A percentile compares a stretch with the other conserved stretches of the same genome.
Evolutionary conservation across 1,284 basidiomycete genomes (phyloP).

Genomic region (Flammula alnicola): DNA sequence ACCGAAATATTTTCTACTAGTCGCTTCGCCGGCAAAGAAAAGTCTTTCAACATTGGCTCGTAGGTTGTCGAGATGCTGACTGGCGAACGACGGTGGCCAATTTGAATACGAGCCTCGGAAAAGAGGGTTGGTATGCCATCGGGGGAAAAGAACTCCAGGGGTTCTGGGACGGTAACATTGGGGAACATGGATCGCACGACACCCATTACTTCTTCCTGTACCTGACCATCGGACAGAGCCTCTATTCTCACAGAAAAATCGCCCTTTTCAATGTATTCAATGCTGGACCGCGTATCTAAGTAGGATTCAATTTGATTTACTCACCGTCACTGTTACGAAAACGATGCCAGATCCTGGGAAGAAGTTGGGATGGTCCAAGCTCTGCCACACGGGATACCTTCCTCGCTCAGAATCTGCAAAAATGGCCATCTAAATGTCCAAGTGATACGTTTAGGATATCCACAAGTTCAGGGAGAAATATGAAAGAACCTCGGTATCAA

Average conservation of each 20-base stretch:
- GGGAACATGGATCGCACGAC: slow-evolving; percentile 65
- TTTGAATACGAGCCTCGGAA: slow-evolving; percentile 73
- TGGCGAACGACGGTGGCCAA: slow-evolving; percentile 64
- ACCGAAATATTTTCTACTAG: slow-evolving; percentile 55
- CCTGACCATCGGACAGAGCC: slow-evolving; percentile 48
- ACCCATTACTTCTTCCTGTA: slow-evolving; percentile 56
- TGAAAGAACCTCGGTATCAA: slow-evolving; percentile 67
- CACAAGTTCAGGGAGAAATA: too few species aligned
- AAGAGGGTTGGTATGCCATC: slow-evolving; percentile 61
- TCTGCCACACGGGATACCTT: slow-evolving; percentile 73
- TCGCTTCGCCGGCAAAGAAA: slow-evolving; percentile 71
- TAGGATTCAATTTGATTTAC: slow-evolving; percentile 15
- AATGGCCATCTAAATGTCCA: slow-evolving; percentile 52
- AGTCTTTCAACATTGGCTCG: slow-evolving; percentile 59
- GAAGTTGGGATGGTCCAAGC: slow-evolving; percentile 62
- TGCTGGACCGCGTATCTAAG: too few species aligned
- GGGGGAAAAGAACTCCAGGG: slow-evolving; percentile 59
- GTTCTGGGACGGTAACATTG: slow-evolving; percentile 54
- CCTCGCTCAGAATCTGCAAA: slow-evolving; percentile 70
- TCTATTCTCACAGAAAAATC: slow-evolving; percentile 64
- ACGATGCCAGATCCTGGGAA: slow-evolving; percentile 65
- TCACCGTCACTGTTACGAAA: slow-evolving; percentile 68
- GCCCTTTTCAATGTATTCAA: slow-evolving; percentile 42
- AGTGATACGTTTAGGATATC: background rate
- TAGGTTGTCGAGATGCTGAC: slow-evolving; percentile 58